Evolutionary conservation across 345 rosid species (phyloP).

Genomic region (Hibiscus syriacus): DNA sequence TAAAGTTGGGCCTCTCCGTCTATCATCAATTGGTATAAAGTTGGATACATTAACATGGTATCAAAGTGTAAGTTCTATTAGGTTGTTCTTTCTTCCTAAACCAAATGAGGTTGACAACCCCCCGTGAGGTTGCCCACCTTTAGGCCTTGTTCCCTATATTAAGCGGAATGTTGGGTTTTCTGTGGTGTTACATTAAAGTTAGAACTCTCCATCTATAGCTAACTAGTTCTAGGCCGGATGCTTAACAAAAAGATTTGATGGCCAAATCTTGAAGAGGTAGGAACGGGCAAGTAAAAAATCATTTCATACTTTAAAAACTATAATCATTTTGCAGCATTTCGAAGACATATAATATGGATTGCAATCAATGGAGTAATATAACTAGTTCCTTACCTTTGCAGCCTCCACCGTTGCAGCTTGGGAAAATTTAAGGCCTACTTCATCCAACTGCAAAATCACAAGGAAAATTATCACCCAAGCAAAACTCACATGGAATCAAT

Average conservation of each 20-base stretch:
- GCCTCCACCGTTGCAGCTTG: constrained; percentile 27
- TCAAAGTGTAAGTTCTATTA: neutral
- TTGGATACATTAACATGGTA: neutral
- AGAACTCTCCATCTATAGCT: neutral
- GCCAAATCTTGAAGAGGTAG: neutral
- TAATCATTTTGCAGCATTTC: neutral
- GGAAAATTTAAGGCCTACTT: constrained; percentile 59
- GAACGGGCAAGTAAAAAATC: neutral
- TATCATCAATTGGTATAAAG: neutral
- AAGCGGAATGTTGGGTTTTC: neutral
- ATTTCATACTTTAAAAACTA: neutral
- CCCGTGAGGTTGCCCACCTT: neutral
- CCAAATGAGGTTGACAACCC: neutral
- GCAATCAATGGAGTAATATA: neutral
- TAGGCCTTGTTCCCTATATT: neutral
- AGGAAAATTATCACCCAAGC: constrained; percentile 7
- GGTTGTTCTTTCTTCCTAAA: neutral
- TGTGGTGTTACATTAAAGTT: neutral
- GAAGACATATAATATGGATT: neutral
- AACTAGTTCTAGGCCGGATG: neutral
- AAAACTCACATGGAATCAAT: neutral
- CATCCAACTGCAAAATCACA: constrained; percentile 53
- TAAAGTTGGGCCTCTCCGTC: neutral
- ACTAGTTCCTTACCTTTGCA: constrained; percentile 38
- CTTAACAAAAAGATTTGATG: neutral